Conservation (phyloP, 2,329 filamentous ascomycete species). For the Alternaria rosae region DNA sequence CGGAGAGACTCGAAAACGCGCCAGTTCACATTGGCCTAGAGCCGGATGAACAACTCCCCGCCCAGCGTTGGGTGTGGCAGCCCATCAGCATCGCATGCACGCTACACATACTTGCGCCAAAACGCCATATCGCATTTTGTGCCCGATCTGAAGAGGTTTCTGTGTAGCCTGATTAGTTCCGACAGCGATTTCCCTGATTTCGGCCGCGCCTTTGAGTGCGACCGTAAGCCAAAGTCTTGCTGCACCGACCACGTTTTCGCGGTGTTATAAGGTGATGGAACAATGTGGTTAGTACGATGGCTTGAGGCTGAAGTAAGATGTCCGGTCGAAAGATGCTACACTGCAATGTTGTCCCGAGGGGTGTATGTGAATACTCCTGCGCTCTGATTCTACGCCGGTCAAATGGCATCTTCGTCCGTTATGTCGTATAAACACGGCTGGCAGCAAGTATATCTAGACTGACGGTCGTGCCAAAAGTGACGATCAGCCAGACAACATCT, state of each 20-base stretch:
- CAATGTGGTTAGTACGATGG: not conserved
- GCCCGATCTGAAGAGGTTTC: not conserved
- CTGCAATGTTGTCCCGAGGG: slow-evolving; percentile 1
- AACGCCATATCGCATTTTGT: not conserved
- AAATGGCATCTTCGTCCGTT: not conserved
- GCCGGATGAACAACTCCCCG: slow-evolving; percentile 8
- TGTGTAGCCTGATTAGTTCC: not conserved
- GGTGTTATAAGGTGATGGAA: not conserved
- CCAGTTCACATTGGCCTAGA: not conserved
- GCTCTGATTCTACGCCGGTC: not conserved
- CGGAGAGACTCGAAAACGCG: slow-evolving; percentile 3
- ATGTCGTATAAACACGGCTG: not conserved
- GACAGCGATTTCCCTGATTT: not conserved
- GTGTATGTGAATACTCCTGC: not conserved
- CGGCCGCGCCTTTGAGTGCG: not conserved
- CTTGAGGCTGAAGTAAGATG: not conserved
- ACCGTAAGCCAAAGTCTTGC: not conserved
- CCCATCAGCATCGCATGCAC: not conserved
- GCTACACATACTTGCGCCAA: not conserved
- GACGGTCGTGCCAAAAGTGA: not conserved
- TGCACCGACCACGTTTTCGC: not conserved
- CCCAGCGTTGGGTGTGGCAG: not conserved
- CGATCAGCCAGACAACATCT: not conserved
- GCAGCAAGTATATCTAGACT: not conserved
- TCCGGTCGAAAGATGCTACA: not conserved